Conservation (phyloP, 2,329 filamentous ascomycete species). For the Fusarium papillatum region DNA sequence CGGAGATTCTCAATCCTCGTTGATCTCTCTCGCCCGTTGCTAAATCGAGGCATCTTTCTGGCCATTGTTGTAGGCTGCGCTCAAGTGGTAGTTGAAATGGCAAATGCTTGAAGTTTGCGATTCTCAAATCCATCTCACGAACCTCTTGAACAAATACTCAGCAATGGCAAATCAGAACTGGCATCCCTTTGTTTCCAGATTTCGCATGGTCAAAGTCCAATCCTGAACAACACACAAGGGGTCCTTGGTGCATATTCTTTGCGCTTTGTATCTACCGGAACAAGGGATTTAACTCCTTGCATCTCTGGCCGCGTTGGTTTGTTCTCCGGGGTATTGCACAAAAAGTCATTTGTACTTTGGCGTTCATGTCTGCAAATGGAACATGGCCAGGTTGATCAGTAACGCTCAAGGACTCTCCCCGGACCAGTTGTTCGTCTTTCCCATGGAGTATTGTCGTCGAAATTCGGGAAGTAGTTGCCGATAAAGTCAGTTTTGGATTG, state of each 20-base stretch:
- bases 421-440: not conserved
- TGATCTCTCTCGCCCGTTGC: not conserved
- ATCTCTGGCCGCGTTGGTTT: not conserved
- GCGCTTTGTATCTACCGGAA: not conserved
- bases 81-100: not conserved
- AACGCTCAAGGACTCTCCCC: not conserved
- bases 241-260: slow-evolving; percentile 1
- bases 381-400: not conserved
- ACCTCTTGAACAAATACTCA: slow-evolving; percentile 13
- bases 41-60: not conserved
- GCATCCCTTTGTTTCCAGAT: slow-evolving; percentile 8
- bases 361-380: not conserved
- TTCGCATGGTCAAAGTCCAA: not conserved
- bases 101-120: not conserved
- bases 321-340: not conserved
- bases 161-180: not conserved
- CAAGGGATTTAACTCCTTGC: not conserved
- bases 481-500: not conserved
- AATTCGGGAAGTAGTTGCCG: not conserved
- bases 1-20: not conserved
- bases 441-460: not conserved
- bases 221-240: slow-evolving; percentile 11
- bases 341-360: slow-evolving; percentile 9
- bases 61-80: not conserved
- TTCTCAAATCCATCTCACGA: not conserved